Base-by-base conservation (phyloP, 306 rosid species). In the Vigna trinervia region DNA sequence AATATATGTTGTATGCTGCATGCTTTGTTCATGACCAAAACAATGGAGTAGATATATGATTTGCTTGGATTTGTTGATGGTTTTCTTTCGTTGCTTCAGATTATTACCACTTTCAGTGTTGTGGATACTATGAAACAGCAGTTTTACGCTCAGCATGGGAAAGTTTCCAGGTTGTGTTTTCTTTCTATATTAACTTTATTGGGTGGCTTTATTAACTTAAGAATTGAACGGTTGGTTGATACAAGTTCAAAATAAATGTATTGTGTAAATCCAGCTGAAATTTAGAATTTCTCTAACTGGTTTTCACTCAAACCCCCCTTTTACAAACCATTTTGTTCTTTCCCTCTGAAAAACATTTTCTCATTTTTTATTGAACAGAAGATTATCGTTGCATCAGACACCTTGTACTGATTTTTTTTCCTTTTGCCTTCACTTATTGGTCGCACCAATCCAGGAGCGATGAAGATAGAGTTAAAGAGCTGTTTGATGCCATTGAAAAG, bases 71-170 rank as follows among this genome's bases (percentile, higher is more conserved):
- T 63, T 46, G 47, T 10, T 3, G 38, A 8, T 75, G 46, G 59
- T 77, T 72, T 69, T 81, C 13, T 83, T 57, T 20, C 66, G 13
- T 77, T 86, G 61, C 82, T 87, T 77, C 93, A 96, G 99, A 91
- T 96, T 61, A 87, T 96, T 79, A 86, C 99, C 67, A 96, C 94
- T 81, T 92, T 96, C 89, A 91, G 98, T 76, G 99, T 92, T 39
- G 94, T 96, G 80, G 98, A 96, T 85, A 88, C 90, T 87, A 89
- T 92, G 97, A 92, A 91, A 74, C 93, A 90, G 79, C 98, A 96
- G 66, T 92, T 91, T 85, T 87, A 86, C 58, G 89, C 90, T 84
- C 94, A 81, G 74, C 83, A 80, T 26, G 86, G 90, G 62, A 85
- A 86, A 81, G 73, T 84, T 85, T 80, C 87, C 84, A 91, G 96